Evolutionary conservation across 2,329 filamentous ascomycete genomes (phyloP).

Genomic region (Ilyonectria mors-panacis): DNA sequence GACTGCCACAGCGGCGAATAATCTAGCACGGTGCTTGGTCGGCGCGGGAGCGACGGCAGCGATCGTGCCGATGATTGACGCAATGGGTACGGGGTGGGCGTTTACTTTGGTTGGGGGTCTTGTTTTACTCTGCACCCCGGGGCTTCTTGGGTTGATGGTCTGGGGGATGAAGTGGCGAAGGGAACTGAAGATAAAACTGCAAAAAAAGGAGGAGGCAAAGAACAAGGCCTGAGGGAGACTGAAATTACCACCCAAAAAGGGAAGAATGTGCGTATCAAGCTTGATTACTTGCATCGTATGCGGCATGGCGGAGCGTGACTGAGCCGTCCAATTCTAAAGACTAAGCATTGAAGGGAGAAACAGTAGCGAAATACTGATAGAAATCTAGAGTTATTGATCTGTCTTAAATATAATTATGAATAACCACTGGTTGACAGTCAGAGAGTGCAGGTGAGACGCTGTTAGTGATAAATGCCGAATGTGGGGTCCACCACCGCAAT

Average conservation of each 20-base stretch:
- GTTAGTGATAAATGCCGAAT: background rate
- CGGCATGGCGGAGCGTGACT: too few relatives aligned
- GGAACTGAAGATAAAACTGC: conserved; percentile 48
- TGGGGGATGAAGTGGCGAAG: conserved; percentile 62
- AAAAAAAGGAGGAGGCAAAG: conserved; percentile 38
- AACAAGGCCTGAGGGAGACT: background rate
- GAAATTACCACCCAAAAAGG: background rate
- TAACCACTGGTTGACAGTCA: background rate
- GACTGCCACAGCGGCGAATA: conserved; percentile 70
- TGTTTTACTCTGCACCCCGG: conserved; percentile 57
- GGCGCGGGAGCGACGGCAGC: conserved; percentile 67
- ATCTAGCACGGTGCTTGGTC: conserved; percentile 68
- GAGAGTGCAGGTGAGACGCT: background rate
- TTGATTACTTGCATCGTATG: too few relatives aligned
- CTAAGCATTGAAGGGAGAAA: background rate
- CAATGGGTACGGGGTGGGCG: conserved; percentile 66
- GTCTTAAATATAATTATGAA: background rate
- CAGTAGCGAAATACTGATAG: too few relatives aligned
- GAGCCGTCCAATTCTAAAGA: background rate
- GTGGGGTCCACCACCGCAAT: conserved; percentile 6
- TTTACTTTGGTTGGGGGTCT: conserved; percentile 64
- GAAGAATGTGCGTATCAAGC: background rate
- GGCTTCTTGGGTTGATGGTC: conserved; percentile 58
- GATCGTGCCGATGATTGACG: conserved; percentile 66
- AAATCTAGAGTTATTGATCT: too few relatives aligned